Percentiles rank a stretch among this genome's conserved stretches.
Conservation (phyloP, 2,329 filamentous ascomycete genomes). For the Paraphaeosphaeria minitans region DNA sequence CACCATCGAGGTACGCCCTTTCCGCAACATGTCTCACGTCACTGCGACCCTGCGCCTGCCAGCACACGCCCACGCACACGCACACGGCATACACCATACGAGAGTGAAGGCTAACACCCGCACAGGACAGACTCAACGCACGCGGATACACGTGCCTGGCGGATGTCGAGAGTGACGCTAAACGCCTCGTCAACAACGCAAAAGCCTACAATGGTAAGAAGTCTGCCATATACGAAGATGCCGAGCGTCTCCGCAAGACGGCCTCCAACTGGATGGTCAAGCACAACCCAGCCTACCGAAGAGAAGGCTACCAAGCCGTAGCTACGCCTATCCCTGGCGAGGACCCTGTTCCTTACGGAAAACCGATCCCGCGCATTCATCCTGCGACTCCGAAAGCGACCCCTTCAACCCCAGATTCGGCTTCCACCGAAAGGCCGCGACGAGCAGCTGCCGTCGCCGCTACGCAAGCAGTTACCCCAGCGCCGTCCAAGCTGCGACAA, state of each 20-base stretch:
- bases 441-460: constrained; percentile 34
- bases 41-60: background rate
- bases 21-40: constrained; percentile 1
- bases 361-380: constrained; percentile 33
- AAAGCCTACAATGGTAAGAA: constrained; percentile 81
- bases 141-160: constrained; percentile 73
- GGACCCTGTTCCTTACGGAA: constrained; percentile 40
- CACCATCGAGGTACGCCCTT: constrained; percentile 66
- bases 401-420: constrained; percentile 30
- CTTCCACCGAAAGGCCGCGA: constrained; percentile 31
- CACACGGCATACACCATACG: background rate
- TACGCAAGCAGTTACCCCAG: constrained; percentile 36
- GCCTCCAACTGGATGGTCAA: constrained; percentile 87
- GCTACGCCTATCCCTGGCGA: constrained; percentile 74
- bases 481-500: constrained; percentile 39
- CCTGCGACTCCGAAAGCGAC: constrained; percentile 31
- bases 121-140: constrained; percentile 67
- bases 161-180: constrained; percentile 81
- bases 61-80: background rate
- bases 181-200: constrained; percentile 85
- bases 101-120: constrained; percentile 21
- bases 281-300: constrained; percentile 80
- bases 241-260: constrained; percentile 83
- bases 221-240: constrained; percentile 78
- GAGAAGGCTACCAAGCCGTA: constrained; percentile 69